Evolutionary conservation across 2,329 filamentous ascomycete species (phyloP).

Genomic region (Pyrenochaeta sp.): DNA sequence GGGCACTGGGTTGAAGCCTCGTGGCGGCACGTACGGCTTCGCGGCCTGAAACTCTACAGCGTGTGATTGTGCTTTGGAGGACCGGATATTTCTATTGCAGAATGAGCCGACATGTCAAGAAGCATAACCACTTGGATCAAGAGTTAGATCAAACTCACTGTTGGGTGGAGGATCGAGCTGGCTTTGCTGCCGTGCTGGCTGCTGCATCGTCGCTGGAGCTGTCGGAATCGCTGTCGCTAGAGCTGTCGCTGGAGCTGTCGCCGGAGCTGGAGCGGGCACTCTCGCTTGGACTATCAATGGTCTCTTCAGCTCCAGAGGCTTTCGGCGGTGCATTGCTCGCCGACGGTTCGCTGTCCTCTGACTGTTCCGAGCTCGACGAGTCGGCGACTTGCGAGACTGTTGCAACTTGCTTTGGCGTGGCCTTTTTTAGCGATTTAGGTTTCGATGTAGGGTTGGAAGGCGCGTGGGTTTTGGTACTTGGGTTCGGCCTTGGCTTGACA

Average conservation of each 20-base stretch:
- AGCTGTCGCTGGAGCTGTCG: slow-evolving; percentile 17
- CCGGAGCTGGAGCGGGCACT: no score
- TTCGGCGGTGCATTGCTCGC: slow-evolving; percentile 25
- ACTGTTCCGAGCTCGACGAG: slow-evolving; percentile 34
- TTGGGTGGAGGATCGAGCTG: slow-evolving; percentile 22
- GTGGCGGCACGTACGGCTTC: slow-evolving; percentile 45
- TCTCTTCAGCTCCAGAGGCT: slow-evolving; percentile 18
- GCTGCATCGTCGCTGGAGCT: slow-evolving; percentile 50
- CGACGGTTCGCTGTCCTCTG: slow-evolving; percentile 28
- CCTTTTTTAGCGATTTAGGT: slow-evolving; percentile 23
- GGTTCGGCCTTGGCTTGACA: slow-evolving; percentile 23
- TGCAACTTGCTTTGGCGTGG: slow-evolving; percentile 30
- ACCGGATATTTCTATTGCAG: slow-evolving; percentile 9
- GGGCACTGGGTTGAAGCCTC: slow-evolving; percentile 58
- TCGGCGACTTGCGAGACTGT: slow-evolving; percentile 30
- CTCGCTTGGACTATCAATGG: slow-evolving; percentile 17
- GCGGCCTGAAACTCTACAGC: slow-evolving; percentile 46
- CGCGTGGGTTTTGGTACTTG: slow-evolving; percentile 13
- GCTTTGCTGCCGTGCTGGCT: slow-evolving; percentile 31
- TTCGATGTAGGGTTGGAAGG: slow-evolving; percentile 20
- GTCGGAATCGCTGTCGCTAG: slow-evolving; percentile 29
- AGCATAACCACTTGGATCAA: no score
- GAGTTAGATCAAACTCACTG: slow-evolving; percentile 20
- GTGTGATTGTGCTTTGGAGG: slow-evolving; percentile 29
- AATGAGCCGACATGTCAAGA: slow-evolving; percentile 2